phyloP scores from a whole-genome alignment of 2,329 filamentous ascomycete species.

The Colletotrichum somersetense region DNA sequence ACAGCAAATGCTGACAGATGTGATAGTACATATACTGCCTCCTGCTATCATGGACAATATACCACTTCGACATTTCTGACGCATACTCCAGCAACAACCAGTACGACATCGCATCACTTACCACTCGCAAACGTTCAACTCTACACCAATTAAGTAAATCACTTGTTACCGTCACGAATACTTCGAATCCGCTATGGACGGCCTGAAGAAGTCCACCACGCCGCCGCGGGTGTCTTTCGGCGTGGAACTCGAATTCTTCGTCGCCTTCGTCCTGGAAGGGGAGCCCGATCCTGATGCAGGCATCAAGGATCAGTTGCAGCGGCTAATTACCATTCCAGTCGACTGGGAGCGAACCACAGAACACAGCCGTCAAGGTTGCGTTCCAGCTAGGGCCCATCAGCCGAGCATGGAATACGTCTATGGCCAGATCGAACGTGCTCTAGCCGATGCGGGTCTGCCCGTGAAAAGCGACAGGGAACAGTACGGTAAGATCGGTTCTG shows the following conservation, averaged over 20 bases:
- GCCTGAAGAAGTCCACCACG: constrained; percentile 16
- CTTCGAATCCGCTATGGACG: constrained; percentile 1
- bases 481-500: constrained; percentile 9
- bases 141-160: not conserved
- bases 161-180: not conserved
- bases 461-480: not conserved
- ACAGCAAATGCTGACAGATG: not conserved
- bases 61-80: not conserved
- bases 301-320: constrained; percentile 44
- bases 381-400: not conserved
- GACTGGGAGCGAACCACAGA: not conserved
- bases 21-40: not conserved
- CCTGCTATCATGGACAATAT: not conserved
- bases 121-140: constrained; percentile 5
- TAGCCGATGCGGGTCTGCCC: constrained; percentile 34
- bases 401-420: not conserved
- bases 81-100: not conserved
- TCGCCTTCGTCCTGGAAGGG: constrained; percentile 38
- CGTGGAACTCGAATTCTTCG: constrained; percentile 47
- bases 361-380: not conserved
- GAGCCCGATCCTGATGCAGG: constrained; percentile 45
- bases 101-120: constrained; percentile 17
- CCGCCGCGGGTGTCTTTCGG: constrained; percentile 46
- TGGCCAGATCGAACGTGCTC: not conserved
- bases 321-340: constrained; percentile 44